Evolutionary conservation across 768 basidiomycete species (phyloP).

Genomic region (Termitomyces sp.): DNA sequence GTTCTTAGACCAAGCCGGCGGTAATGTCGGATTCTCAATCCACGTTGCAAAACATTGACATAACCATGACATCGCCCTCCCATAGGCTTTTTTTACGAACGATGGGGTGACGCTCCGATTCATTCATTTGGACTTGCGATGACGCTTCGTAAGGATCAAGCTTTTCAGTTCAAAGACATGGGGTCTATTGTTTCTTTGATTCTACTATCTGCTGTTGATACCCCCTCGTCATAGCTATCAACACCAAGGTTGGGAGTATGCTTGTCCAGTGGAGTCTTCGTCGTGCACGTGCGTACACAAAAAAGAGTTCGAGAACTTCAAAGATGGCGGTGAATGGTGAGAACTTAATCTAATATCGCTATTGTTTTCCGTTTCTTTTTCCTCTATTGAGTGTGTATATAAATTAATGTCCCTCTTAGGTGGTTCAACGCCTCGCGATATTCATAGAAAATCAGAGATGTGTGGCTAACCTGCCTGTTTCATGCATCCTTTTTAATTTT

Average conservation of each 20-base stretch:
- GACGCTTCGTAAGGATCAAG: constrained; percentile 23
- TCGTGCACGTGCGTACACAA: constrained; percentile 21
- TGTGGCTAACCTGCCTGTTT: too few species aligned
- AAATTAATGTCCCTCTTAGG: background rate
- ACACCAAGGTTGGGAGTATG: constrained; percentile 22
- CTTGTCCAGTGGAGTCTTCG: constrained; percentile 16
- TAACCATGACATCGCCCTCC: too few species aligned
- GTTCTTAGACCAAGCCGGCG: constrained; percentile 19
- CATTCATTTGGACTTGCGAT: constrained; percentile 24
- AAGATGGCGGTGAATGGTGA: constrained; percentile 7
- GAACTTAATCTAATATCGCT: too few species aligned
- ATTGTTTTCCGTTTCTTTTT: background rate
- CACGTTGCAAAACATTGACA: too few species aligned
- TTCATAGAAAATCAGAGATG: too few species aligned
- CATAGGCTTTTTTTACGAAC: constrained; percentile 26
- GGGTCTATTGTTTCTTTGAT: constrained; percentile 10
- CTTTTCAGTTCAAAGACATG: constrained; percentile 21
- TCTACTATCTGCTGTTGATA: background rate
- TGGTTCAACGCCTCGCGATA: constrained; percentile 9
- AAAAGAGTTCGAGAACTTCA: constrained; percentile 10
- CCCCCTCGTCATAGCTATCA: constrained; percentile 16
- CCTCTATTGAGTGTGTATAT: background rate
- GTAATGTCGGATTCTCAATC: too few species aligned
- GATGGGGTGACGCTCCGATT: constrained; percentile 24
- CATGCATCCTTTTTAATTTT: too few species aligned